phyloP scores from a whole-genome alignment of 352 stramenopile species.

The Pythium dissimile region DNA sequence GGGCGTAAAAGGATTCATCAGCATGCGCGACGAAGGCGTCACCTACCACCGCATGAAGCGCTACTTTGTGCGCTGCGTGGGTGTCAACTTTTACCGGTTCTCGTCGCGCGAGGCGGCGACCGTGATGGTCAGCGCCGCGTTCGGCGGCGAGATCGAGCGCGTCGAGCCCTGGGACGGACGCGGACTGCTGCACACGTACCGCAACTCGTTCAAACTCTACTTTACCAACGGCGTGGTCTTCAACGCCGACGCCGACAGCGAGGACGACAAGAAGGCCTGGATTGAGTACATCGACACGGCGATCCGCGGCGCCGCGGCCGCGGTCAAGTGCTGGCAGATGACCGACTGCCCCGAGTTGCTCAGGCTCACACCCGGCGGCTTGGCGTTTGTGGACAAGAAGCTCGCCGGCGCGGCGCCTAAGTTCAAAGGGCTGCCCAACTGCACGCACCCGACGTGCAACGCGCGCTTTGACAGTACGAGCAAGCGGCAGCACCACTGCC shows the following conservation, averaged over 20 bases:
- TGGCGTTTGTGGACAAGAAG: constrained; percentile 67
- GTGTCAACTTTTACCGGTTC: constrained; percentile 77
- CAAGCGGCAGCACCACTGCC: constrained; percentile 81
- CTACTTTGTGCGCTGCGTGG: constrained; percentile 79
- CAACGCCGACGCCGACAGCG: constrained; percentile 74
- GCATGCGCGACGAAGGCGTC: constrained; percentile 79
- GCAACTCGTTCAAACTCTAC: constrained; percentile 81
- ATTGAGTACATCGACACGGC: constrained; percentile 73
- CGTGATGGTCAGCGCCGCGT: constrained; percentile 53
- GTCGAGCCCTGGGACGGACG: constrained; percentile 85
- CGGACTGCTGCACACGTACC: constrained; percentile 77
- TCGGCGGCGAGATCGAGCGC: constrained; percentile 68
- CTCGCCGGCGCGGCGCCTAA: constrained; percentile 36
- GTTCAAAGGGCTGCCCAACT: constrained; percentile 67
- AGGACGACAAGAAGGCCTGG: constrained; percentile 77
- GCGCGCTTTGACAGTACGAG: constrained; percentile 62
- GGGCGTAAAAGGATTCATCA: constrained; percentile 71
- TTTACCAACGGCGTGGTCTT: constrained; percentile 71
- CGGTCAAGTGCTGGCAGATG: constrained; percentile 41
- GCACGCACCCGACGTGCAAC: constrained; percentile 57
- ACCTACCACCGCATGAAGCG: constrained; percentile 87
- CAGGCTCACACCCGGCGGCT: constrained; percentile 46
- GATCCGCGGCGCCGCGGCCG: constrained; percentile 35
- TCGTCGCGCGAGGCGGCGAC: constrained; percentile 59
- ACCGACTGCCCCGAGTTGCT: constrained; percentile 37